Evolutionary conservation across 2,329 filamentous ascomycete species (phyloP), one percentile per base, ranked within the genome.

Genomic region (Tolypocladium capitatum): DNA sequence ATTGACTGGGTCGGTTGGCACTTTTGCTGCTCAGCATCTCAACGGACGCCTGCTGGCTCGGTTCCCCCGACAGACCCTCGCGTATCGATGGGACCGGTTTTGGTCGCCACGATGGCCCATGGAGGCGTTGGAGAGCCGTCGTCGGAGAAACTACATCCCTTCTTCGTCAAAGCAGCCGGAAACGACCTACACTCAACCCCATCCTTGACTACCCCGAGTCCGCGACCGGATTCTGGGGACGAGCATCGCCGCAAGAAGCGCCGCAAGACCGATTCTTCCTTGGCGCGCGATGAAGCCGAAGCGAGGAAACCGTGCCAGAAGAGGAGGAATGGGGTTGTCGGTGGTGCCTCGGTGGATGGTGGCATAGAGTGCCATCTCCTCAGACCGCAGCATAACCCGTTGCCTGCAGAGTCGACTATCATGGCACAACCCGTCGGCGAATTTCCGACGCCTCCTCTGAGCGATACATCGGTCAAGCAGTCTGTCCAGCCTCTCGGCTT

Each of bases 131-230:
- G 56, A 50, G 66, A 65, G 47, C 56, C 60, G 10, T 51, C 57
- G 35, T 55, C 58, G 24, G 71, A 69, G 56, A 76, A 74, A 53
- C 56, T 79, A 34, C 76, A 80, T 53, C 76, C 76, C 18, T 78
- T 80, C 62, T 79, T 80, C 56, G 56, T 63, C 35, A 64, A 62
- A 48, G 48, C 43, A 7, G 49, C 59, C 42, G 24, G 48, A 20
- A 46, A 49, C 28, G 50, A 54, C 11, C 32, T 45, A 32, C 28
- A 49, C 31, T 20, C 42, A 14, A 43, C 28, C n/a, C 30, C 46
- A 21, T 24, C 45, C n/a, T 41, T 52, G 9, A 46, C 32, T 14
- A 28, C 32, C n/a, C 49, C 47, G n/a, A 46, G 9, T 41, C 28
- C 33, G 57, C 14, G 14, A 3, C 20, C 7, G 6, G 58, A 68